phyloP scores from a whole-genome alignment of 768 basidiomycete species.

The Xerocomus spinulosus region DNA sequence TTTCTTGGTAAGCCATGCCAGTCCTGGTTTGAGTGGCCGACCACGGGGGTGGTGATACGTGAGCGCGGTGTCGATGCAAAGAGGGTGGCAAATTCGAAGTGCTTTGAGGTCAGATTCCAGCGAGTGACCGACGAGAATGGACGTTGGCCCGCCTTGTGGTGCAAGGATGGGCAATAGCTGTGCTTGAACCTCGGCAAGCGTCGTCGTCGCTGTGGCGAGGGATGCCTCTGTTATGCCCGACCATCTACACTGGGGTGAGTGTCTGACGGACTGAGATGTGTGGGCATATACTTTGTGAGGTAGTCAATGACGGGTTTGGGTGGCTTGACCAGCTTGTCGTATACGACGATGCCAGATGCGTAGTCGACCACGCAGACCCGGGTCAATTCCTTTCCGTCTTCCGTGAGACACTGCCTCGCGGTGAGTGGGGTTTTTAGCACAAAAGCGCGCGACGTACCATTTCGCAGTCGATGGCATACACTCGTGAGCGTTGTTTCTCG shows the following conservation, averaged over 20 bases:
- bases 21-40: conserved; percentile 86
- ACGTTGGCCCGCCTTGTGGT: conserved; percentile 45
- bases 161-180: conserved; percentile 63
- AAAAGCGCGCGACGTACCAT: conserved; percentile 58
- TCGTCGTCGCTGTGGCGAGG: conserved; percentile 67
- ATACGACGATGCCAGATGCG: conserved; percentile 64
- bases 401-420: conserved; percentile 68
- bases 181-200: conserved; percentile 72
- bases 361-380: conserved; percentile 83
- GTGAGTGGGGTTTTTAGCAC: neutral
- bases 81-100: conserved; percentile 79
- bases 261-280: neutral
- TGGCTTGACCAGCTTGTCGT: conserved; percentile 89
- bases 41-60: conserved; percentile 91
- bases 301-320: conserved; percentile 83
- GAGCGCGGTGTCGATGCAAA: conserved; percentile 89
- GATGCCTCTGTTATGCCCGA: conserved; percentile 86
- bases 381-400: conserved; percentile 86
- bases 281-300: conserved; percentile 65
- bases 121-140: conserved; percentile 91
- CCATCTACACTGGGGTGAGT: conserved; percentile 48
- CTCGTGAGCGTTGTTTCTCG: conserved; percentile 37
- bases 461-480: conserved; percentile 93
- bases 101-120: conserved; percentile 92
- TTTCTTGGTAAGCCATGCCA: conserved; percentile 95